Percentiles rank a stretch among this genome's conserved stretches.
These are phyloP conservation scores for Entomortierella parvispora DNA, from an alignment of 192 early-diverging fungal species.

Conservation along the genomic window DNA sequence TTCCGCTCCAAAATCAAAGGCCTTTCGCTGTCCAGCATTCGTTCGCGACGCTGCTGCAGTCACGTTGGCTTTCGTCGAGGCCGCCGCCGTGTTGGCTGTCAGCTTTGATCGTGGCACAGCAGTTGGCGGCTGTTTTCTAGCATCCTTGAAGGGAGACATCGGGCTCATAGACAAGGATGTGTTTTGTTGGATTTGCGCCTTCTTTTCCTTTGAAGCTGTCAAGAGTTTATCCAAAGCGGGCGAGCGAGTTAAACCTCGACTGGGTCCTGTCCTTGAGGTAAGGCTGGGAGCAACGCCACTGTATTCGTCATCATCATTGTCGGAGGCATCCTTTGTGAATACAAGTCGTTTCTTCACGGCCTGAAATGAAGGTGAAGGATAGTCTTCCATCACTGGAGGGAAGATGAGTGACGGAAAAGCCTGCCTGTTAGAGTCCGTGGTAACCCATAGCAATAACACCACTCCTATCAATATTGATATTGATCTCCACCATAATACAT, in stretches of 20 bases:
- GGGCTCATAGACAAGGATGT: neutral
- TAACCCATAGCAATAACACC: neutral
- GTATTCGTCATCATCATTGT: neutral
- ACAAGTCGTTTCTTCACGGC: constrained; percentile 21
- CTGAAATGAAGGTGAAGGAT: constrained; percentile 28
- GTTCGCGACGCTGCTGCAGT: too few species aligned
- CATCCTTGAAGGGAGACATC: neutral
- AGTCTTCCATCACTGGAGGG: neutral
- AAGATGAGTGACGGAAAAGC: neutral
- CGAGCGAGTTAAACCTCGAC: neutral
- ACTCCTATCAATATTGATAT: neutral
- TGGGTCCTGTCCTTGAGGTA: neutral
- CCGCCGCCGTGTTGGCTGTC: too few species aligned
- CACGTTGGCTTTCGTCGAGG: too few species aligned
- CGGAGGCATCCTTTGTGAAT: neutral
- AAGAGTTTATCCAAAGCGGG: constrained; percentile 28
- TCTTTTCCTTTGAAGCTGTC: constrained; percentile 11
- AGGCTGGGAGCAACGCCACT: neutral
- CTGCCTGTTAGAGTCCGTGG: neutral
- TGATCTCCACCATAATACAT: too few species aligned
- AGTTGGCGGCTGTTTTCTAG: neutral
- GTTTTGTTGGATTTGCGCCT: constrained; percentile 4
- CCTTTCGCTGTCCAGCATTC: too few species aligned
- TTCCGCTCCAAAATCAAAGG: too few species aligned
- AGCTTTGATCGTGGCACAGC: too few species aligned